Evolutionary conservation across 1,284 basidiomycete species (phyloP).

Genomic region (Ceratobasidium papillatum): DNA sequence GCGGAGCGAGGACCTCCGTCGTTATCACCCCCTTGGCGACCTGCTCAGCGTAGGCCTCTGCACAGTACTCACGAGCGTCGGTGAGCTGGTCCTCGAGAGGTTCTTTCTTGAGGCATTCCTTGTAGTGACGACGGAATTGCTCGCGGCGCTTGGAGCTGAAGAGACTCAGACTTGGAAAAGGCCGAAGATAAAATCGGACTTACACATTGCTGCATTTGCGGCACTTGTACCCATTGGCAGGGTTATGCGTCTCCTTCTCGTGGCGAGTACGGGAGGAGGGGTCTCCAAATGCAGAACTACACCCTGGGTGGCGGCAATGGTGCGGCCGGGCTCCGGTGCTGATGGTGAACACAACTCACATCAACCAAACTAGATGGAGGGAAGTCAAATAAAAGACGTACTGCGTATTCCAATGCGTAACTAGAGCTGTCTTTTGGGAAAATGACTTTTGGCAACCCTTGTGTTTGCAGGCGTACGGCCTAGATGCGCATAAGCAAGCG

Average conservation of each 20-base stretch:
- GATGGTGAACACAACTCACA: too few relatives aligned
- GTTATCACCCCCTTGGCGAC: neutral
- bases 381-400: neutral
- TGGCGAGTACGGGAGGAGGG: slow-evolving; percentile 31
- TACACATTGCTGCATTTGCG: slow-evolving; percentile 4
- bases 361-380: too few relatives aligned
- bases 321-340: slow-evolving; percentile 23
- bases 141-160: slow-evolving; percentile 20
- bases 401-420: slow-evolving; percentile 25
- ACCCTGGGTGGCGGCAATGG: neutral
- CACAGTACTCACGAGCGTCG: neutral
- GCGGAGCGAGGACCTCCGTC: neutral
- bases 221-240: slow-evolving; percentile 18
- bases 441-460: slow-evolving; percentile 3
- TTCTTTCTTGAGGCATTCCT: neutral
- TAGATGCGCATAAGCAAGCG: neutral
- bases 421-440: slow-evolving; percentile 24
- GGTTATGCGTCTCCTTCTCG: slow-evolving; percentile 30
- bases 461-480: neutral
- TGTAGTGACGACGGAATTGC: neutral
- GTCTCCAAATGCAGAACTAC: slow-evolving; percentile 5
- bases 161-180: neutral
- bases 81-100: neutral
- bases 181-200: neutral
- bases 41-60: neutral